Base-by-base conservation (phyloP, 257 asterid species). In the Handroanthus guayacan region DNA sequence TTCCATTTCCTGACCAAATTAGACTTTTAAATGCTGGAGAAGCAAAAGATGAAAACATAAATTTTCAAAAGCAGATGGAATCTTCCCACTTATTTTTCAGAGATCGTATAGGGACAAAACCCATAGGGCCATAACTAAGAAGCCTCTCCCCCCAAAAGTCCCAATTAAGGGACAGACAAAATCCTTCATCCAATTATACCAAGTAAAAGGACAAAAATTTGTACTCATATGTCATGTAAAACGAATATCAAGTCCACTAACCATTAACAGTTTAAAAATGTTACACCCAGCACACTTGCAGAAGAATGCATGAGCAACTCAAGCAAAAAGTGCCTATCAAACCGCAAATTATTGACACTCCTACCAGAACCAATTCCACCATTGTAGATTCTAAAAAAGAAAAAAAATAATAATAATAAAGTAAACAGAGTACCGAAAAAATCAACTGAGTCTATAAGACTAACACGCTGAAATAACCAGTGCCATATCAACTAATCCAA, bases 281-380 rank as follows among this genome's bases (percentile, higher is more conserved):
- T 51, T 79, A 79, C 83, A 67, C 75, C 66, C 75, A 68, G 72
- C 74, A 48, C 61, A 79, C 45, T 18, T 38, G 55, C 66, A 69
- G 8, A 81, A 81, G 36, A 13, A 70, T 1, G 61, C 37, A 12
- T n/a, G 47, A 77, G 44, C 56, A 60, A 51, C 66, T 17, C 13
- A 34, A 43, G 17, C 52, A 60, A 62, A 60, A 72, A 18, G 60
- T 51, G 66, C 75, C 9, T 31, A 55, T 55, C 74, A 55, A 65
- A 66, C 67, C 62, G 57, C 20, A 79, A 69, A 39, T 74, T 41
- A 54, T n/a, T 20, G 25, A 43, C 73, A 51, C 31, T 38, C 43
- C 68, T 47, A 41, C 68, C 76, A 57, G 43, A 64, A 43, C 64
- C 69, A 77, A 67, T 54, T 52, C 55, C 80, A 75, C 61, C 75